Conservation (phyloP, 441 rosid species). For the Gossypium trilobum region DNA sequence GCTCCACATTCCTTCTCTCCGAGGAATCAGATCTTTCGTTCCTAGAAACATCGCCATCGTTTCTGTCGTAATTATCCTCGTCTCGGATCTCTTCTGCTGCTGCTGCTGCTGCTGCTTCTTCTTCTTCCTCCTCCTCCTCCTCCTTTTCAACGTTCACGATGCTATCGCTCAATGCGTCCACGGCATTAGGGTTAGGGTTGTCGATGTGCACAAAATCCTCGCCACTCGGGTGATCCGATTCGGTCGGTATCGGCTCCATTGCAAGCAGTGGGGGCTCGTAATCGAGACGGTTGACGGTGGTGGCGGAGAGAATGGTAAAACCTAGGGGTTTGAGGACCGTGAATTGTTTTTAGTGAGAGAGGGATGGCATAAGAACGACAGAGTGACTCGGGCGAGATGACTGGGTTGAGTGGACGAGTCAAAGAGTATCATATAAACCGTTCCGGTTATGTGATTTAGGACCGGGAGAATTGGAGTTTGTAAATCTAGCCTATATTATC, state of each 20-base stretch:
- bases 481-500: no score
- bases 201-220: conserved; percentile 87
- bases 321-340: conserved; percentile 2
- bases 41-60: conserved; percentile 21
- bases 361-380: conserved; percentile 4
- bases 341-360: neutral
- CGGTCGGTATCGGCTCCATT: conserved; percentile 39
- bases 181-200: conserved; percentile 33
- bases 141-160: conserved; percentile 63
- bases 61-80: neutral
- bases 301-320: conserved; percentile 15
- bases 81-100: neutral
- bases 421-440: conserved; percentile 27
- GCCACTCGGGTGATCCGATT: conserved; percentile 27
- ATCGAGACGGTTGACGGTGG: conserved; percentile 6
- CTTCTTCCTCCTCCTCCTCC: conserved; percentile 11
- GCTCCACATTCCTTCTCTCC: conserved; percentile 30
- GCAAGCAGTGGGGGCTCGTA: conserved; percentile 13
- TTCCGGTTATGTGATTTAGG: neutral
- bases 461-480: no score
- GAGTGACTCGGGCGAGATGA: conserved; percentile 21
- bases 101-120: neutral
- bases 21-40: conserved; percentile 21
- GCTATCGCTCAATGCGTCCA: conserved; percentile 60
- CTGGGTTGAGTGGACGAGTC: conserved; percentile 22